These are phyloP conservation scores for Ceratobasidium sp. DNA, from an alignment of 1,284 basidiomycete genomes.

Conservation along the genomic window DNA sequence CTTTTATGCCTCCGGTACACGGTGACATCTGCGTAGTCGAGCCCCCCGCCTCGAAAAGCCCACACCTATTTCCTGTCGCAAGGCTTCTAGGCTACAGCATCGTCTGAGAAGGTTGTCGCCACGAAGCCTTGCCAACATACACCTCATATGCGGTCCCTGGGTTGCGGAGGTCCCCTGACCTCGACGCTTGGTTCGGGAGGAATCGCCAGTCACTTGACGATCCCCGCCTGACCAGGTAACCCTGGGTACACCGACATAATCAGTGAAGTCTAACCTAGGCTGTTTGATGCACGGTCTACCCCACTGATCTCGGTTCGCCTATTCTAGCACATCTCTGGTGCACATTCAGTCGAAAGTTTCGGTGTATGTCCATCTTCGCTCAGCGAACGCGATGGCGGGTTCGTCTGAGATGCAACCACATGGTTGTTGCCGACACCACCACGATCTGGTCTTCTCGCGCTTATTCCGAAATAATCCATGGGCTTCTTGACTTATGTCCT, in stretches of 20 bases:
- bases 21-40: slow-evolving; percentile 8
- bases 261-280: slow-evolving; percentile 38
- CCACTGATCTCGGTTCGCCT: slow-evolving; percentile 31
- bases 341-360: slow-evolving; percentile 12
- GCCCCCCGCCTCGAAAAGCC: slow-evolving; percentile 11
- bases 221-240: slow-evolving; percentile 40
- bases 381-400: slow-evolving; percentile 11
- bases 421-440: slow-evolving; percentile 41
- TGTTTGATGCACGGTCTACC: slow-evolving; percentile 26
- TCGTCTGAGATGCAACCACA: slow-evolving; percentile 16
- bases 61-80: slow-evolving; percentile 38
- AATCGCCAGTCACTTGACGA: slow-evolving; percentile 41
- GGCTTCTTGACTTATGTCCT: slow-evolving; percentile 31
- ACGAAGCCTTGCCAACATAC: slow-evolving; percentile 39
- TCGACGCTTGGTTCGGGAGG: slow-evolving; percentile 29
- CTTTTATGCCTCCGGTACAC: slow-evolving; percentile 31
- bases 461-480: slow-evolving; percentile 35
- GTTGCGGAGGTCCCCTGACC: slow-evolving; percentile 40
- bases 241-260: slow-evolving; percentile 34
- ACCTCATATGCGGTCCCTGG: slow-evolving; percentile 35
- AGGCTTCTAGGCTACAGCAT: slow-evolving; percentile 35
- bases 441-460: slow-evolving; percentile 35
- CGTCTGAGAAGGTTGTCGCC: slow-evolving; percentile 38
- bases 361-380: slow-evolving; percentile 20
- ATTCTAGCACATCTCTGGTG: background rate